These are phyloP conservation scores for Kodamaea sagamina DNA, from an alignment of 805 yeast genomes.

Conservation along the genomic window DNA sequence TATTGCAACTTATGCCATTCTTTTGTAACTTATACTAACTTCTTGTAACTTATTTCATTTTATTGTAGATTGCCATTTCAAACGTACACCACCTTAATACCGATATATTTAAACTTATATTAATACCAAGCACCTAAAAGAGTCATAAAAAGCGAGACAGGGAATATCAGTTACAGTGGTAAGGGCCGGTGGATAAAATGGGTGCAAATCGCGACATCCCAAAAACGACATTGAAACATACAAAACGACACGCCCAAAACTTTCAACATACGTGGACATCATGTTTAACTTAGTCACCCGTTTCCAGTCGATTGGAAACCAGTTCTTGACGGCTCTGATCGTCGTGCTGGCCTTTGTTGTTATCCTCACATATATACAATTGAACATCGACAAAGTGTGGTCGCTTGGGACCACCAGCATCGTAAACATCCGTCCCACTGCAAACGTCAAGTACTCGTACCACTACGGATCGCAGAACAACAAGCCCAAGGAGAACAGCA, in stretches of 20 bases:
- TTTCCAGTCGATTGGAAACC: slow-evolving; percentile 53
- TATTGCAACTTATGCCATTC: no score
- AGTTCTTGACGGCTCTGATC: slow-evolving; percentile 52
- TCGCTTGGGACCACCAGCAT: slow-evolving; percentile 38
- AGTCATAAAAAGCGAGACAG: no score
- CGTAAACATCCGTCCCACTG: slow-evolving; percentile 36
- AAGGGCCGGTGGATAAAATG: background rate
- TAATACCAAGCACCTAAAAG: no score
- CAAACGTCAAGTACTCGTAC: slow-evolving; percentile 55
- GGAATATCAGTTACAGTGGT: background rate
- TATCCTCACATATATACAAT: slow-evolving; percentile 50
- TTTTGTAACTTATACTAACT: no score
- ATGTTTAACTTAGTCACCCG: slow-evolving; percentile 40
- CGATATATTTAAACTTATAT: no score
- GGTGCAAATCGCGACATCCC: slow-evolving; percentile 2
- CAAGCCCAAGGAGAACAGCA: slow-evolving; percentile 74
- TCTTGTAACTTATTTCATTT: no score
- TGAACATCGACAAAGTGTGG: slow-evolving; percentile 49
- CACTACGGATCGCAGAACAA: slow-evolving; percentile 67
- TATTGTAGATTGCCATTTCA: no score
- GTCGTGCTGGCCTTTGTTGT: slow-evolving; percentile 50
- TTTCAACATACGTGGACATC: slow-evolving; percentile 5
- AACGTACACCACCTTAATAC: no score
- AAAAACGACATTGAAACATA: background rate
- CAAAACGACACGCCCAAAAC: background rate